Conservation (phyloP, 2,329 filamentous ascomycete genomes). For the Aspergillus bombycis region DNA sequence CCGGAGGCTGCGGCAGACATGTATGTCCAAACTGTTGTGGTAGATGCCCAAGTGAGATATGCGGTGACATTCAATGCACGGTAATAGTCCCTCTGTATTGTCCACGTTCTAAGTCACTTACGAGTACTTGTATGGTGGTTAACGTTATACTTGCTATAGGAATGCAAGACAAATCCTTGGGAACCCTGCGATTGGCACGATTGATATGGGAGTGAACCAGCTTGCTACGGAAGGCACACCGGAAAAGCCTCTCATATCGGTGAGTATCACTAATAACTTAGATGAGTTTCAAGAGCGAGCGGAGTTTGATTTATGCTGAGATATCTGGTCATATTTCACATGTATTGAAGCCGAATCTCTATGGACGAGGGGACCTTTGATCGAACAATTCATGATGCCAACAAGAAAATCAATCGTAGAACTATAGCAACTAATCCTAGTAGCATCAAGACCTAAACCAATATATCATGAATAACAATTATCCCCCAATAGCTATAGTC, state of each 20-base stretch:
- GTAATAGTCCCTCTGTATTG: slow-evolving; percentile 16
- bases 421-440: background rate
- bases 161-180: slow-evolving; percentile 40
- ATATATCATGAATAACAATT: background rate
- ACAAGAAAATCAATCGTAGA: background rate
- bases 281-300: background rate
- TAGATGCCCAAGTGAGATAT: slow-evolving; percentile 35
- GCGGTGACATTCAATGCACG: slow-evolving; percentile 39
- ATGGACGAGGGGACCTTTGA: background rate
- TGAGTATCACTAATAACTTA: background rate
- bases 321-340: background rate
- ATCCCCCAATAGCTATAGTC: background rate
- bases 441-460: background rate
- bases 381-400: background rate
- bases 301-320: no score
- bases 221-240: background rate
- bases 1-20: slow-evolving; percentile 33
- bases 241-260: background rate
- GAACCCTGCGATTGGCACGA: slow-evolving; percentile 38
- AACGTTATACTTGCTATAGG: slow-evolving; percentile 20
- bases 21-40: slow-evolving; percentile 42
- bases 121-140: background rate
- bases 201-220: slow-evolving; percentile 1
- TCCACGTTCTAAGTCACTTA: background rate
- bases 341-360: background rate